These are phyloP conservation scores for Delonix regia DNA, from an alignment of 306 rosid species.

Conservation along the genomic window DNA sequence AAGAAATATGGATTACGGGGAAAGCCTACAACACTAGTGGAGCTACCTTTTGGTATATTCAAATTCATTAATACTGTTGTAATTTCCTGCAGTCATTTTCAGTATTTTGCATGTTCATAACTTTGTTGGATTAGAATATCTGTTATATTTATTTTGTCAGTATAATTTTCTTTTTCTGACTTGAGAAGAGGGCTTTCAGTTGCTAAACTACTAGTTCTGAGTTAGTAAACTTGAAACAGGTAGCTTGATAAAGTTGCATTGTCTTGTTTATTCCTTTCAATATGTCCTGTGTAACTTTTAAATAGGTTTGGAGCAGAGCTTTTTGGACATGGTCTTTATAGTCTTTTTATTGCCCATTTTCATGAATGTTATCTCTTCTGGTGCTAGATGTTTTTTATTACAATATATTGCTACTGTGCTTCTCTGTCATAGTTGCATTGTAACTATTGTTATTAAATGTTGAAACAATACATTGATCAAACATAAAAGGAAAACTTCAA, in stretches of 20 bases:
- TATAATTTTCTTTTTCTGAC: background rate
- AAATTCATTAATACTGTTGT: conserved; percentile 24
- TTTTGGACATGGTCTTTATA: conserved; percentile 21
- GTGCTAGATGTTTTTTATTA: background rate
- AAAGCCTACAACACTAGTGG: conserved; percentile 79
- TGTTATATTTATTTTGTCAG: conserved; percentile 26
- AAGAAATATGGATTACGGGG: conserved; percentile 88
- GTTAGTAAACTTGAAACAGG: conserved; percentile 23
- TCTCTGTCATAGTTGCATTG: conserved; percentile 6
- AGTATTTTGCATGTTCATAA: conserved; percentile 12
- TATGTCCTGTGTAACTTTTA: conserved; percentile 27
- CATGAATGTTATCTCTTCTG: conserved; percentile 8
- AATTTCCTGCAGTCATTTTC: conserved; percentile 28
- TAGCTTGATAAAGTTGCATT: conserved; percentile 32
- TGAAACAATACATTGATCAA: conserved; percentile 23
- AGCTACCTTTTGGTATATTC: conserved; percentile 93
- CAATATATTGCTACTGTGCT: conserved; percentile 8
- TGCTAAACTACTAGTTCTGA: conserved; percentile 29
- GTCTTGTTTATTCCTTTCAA: conserved; percentile 17
- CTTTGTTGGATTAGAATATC: conserved; percentile 4
- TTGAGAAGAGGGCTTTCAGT: conserved; percentile 22
- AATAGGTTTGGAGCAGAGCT: conserved; percentile 18
- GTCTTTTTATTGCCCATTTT: conserved; percentile 1
- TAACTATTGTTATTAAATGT: conserved; percentile 1
- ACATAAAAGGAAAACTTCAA: conserved; percentile 4